phyloP scores from a whole-genome alignment of 495 filamentous ascomycete genomes.

The Aspergillus sclerotioniger region DNA sequence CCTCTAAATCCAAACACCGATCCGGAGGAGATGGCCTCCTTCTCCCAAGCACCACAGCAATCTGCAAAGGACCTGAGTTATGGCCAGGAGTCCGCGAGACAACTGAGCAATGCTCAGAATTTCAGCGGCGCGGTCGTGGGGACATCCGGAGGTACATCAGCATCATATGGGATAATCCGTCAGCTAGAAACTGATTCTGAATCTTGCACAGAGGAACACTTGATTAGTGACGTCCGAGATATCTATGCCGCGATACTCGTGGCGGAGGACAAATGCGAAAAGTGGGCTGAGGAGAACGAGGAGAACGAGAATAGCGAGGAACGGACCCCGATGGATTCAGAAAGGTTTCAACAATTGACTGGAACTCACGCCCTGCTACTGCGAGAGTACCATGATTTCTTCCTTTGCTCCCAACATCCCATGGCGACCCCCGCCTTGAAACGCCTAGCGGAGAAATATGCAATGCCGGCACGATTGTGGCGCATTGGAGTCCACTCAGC shows the following conservation, averaged over 20 bases:
- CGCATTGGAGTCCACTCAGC: slow-evolving; percentile 77
- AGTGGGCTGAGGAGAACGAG: too few species aligned
- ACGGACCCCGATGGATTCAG: too few species aligned
- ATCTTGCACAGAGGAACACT: slow-evolving; percentile 68
- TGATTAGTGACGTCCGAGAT: slow-evolving; percentile 63
- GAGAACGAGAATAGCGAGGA: too few species aligned
- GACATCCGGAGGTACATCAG: slow-evolving; percentile 22
- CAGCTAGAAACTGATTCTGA: slow-evolving; percentile 61
- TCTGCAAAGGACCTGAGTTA: slow-evolving; percentile 17
- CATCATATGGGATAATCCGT: slow-evolving; percentile 46
- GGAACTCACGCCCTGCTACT: slow-evolving; percentile 69
- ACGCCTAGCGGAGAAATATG: slow-evolving; percentile 63
- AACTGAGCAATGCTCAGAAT: slow-evolving; percentile 19
- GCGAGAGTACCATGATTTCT: slow-evolving; percentile 80
- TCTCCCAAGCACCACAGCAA: slow-evolving; percentile 10
- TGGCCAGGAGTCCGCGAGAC: slow-evolving; percentile 17
- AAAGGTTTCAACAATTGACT: slow-evolving; percentile 73
- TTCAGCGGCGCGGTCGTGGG: slow-evolving; percentile 11
- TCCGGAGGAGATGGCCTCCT: slow-evolving; percentile 8
- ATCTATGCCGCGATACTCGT: slow-evolving; percentile 77
- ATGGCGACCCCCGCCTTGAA: slow-evolving; percentile 58
- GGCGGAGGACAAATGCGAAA: slow-evolving; percentile 53
- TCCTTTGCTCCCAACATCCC: slow-evolving; percentile 74
- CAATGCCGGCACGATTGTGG: slow-evolving; percentile 86
- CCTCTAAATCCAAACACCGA: slow-evolving; percentile 8